phyloP scores from a whole-genome alignment of 1,284 basidiomycete species.

The Mrakiaceae sp. region DNA sequence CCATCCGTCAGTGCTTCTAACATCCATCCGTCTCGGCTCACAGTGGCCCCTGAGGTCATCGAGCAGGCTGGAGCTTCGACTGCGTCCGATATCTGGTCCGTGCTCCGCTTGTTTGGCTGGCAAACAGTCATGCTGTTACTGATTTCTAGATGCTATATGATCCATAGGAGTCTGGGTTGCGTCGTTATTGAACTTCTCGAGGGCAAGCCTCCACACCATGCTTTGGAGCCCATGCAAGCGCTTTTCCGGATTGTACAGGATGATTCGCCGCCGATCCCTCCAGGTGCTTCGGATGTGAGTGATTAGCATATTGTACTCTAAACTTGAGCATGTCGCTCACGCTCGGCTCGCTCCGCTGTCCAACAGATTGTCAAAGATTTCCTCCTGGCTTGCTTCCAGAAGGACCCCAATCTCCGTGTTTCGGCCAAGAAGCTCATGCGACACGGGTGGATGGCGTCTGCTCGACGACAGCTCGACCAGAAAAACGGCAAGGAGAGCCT shows the following conservation, averaged over 20 bases:
- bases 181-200: slow-evolving; percentile 93
- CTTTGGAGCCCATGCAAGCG: slow-evolving; percentile 93
- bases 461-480: slow-evolving; percentile 56
- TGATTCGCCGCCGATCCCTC: slow-evolving; percentile 88
- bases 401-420: slow-evolving; percentile 86
- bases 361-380: slow-evolving; percentile 85
- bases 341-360: not conserved
- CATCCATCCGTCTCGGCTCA: slow-evolving; percentile 20
- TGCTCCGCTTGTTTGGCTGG: slow-evolving; percentile 2
- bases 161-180: slow-evolving; percentile 73
- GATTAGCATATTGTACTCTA: not conserved
- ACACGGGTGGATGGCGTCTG: slow-evolving; percentile 91
- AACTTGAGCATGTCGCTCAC: not conserved
- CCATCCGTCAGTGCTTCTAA: slow-evolving; percentile 18
- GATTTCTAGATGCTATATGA: too few relatives aligned
- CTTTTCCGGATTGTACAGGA: slow-evolving; percentile 97
- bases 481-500: slow-evolving; percentile 21
- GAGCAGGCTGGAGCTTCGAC: slow-evolving; percentile 94
- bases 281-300: slow-evolving; percentile 62
- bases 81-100: slow-evolving; percentile 88
- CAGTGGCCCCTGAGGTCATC: slow-evolving; percentile 95
- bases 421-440: slow-evolving; percentile 82
- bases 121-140: too few relatives aligned
- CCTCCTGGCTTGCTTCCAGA: slow-evolving; percentile 94
- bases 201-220: slow-evolving; percentile 91